Conservation (phyloP, 208 protist genomes). For the Leishmania gerbilli region DNA sequence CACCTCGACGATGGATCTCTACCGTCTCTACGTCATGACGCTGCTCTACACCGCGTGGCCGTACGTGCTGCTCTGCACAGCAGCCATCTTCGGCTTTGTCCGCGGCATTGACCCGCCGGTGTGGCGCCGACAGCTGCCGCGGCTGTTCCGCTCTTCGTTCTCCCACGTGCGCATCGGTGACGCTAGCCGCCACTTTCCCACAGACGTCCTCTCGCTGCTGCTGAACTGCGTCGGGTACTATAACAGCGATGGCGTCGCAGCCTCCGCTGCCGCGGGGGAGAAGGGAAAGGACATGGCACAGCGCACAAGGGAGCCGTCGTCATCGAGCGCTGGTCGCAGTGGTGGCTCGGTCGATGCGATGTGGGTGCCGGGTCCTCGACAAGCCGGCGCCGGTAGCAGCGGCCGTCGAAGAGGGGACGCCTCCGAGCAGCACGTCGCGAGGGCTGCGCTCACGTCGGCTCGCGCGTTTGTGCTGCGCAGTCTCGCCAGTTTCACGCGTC, state of each 20-base stretch:
- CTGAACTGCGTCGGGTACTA: conserved; percentile 78
- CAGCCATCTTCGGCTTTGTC: conserved; percentile 76
- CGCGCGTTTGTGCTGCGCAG: conserved; percentile 69
- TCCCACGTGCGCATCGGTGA: conserved; percentile 64
- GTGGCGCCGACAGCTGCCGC: conserved; percentile 72
- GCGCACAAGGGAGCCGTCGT: not conserved
- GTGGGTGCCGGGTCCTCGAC: not conserved
- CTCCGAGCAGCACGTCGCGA: conserved; percentile 32
- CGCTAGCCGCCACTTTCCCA: conserved; percentile 40
- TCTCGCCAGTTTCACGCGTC: conserved; percentile 54
- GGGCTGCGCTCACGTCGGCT: conserved; percentile 49
- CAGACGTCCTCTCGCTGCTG: conserved; percentile 81
- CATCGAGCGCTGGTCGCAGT: not conserved
- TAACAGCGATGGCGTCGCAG: not conserved
- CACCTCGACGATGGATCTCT: conserved; percentile 68
- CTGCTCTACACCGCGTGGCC: conserved; percentile 79
- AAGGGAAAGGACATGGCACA: not conserved
- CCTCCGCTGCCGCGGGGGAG: not conserved
- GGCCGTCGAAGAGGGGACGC: conserved; percentile 1
- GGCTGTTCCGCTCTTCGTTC: conserved; percentile 82
- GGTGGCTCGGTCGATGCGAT: not conserved
- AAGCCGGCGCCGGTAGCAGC: not conserved
- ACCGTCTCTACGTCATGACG: conserved; percentile 77
- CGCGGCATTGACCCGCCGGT: conserved; percentile 52
- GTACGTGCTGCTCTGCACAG: conserved; percentile 74